Evolutionary conservation across 768 basidiomycete genomes (phyloP), one percentile per base, ranked within the genome.

Genomic region (Russula foetens): DNA sequence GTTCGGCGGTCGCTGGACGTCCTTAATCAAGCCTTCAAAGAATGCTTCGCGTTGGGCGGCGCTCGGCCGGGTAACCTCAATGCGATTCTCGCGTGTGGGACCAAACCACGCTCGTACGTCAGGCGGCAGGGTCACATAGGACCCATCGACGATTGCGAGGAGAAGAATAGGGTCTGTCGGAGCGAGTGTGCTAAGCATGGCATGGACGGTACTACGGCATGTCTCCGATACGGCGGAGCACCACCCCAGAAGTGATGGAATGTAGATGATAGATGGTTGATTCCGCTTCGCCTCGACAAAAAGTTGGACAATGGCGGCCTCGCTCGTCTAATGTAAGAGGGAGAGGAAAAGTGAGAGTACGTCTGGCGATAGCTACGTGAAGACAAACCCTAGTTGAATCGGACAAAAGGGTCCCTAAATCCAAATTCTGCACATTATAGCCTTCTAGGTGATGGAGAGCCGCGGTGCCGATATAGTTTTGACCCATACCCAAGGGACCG

Each of bases 241-340:
- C 94, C 95, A 98, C 0, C 86, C 82, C 1, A 83, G 68, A 7
- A 99, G 81, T 1, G 92, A 90, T 0, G 96, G 96, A 31, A 99
- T 91, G 72, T 95, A 98, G 50, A 99, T 82, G 39, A 98, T 87
- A 0, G 93, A 94, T 0, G 97, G 97, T 67, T 96, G 94, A 70
- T 97, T 92, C 28, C 96, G 85, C 70, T 98, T 98, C 0, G 96
- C 97, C 71, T 99, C 97, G 23, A 95, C 81, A 69, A 99, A 98
- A 19, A 97, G 78, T 67, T 98, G 95, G 4, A 98, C 92, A 56
- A 98, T 85, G 2, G 91, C 88, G 1, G 97, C 91, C 73, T 99
- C 97, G 5, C 84, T 74, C 1, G 92, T 92, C 93, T 96, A 33
- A 41, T 3, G 39, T 15, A 56, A 52, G 54, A 29, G 38, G 14